Percentiles rank a stretch among this genome's conserved stretches.
phyloP scores from a whole-genome alignment of 345 rosid species.

The Dipteronia dyeriana region DNA sequence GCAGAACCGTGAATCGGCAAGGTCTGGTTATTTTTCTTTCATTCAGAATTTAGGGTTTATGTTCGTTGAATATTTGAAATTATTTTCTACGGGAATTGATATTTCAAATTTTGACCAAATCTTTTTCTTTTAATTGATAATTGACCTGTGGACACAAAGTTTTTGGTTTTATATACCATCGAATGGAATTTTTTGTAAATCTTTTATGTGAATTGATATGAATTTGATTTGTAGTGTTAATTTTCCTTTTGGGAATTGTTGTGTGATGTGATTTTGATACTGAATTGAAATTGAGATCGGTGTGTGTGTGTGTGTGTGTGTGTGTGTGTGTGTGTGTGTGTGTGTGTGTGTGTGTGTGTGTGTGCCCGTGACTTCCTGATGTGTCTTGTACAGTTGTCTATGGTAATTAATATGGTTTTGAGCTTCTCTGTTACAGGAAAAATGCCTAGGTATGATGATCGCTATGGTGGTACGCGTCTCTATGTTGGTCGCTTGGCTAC shows the following conservation, averaged over 20 bases:
- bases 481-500: conserved; percentile 74
- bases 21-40: neutral
- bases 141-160: too few relatives aligned
- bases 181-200: neutral
- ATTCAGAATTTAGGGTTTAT: neutral
- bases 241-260: neutral
- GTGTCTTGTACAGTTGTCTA: neutral
- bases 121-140: neutral
- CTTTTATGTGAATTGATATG: neutral
- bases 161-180: neutral
- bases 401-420: neutral
- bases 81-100: neutral
- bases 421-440: conserved; percentile 26
- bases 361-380: neutral
- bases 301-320: neutral
- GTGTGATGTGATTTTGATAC: neutral
- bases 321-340: neutral
- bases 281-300: neutral
- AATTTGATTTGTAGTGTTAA: neutral
- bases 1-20: neutral
- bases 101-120: neutral
- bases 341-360: neutral
- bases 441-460: conserved; percentile 82
- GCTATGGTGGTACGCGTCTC: conserved; percentile 64
- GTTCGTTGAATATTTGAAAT: neutral